Percentiles rank a stretch among this genome's conserved stretches.
These are phyloP conservation scores for Monosporozyma servazzii DNA, from an alignment of 805 yeast genomes.

Conservation along the genomic window DNA sequence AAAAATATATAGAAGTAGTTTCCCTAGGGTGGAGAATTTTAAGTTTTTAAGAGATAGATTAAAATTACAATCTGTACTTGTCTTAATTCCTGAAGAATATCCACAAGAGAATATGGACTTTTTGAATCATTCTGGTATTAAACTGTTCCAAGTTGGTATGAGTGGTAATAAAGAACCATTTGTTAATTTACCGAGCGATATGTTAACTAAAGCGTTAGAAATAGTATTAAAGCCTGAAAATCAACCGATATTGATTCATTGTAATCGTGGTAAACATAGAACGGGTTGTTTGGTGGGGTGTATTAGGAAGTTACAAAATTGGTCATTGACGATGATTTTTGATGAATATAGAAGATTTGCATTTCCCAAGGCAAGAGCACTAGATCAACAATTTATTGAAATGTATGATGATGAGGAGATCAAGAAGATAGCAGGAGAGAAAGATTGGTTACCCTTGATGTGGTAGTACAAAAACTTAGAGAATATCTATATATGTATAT, in stretches of 20 bases:
- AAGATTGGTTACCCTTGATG: constrained; percentile 54
- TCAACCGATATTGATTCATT: constrained; percentile 88
- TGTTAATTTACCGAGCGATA: constrained; percentile 59
- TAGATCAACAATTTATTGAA: constrained; percentile 94
- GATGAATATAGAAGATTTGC: constrained; percentile 94
- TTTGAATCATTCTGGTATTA: constrained; percentile 49
- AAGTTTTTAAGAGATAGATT: constrained; percentile 49
- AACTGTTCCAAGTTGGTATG: constrained; percentile 80
- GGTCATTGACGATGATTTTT: constrained; percentile 90
- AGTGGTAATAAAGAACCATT: constrained; percentile 94
- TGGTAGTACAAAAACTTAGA: constrained; percentile 46
- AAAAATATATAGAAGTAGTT: constrained; percentile 75
- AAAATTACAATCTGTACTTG: constrained; percentile 62
- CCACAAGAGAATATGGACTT: constrained; percentile 69
- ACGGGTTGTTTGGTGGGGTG: constrained; percentile 97
- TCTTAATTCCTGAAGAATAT: constrained; percentile 85
- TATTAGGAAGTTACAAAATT: constrained; percentile 73
- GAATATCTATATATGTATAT: no score
- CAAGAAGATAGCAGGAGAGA: constrained; percentile 41
- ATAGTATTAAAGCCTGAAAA: constrained; percentile 76
- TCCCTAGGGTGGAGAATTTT: constrained; percentile 82
- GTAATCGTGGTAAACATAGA: constrained; percentile 93
- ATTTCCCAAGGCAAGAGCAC: constrained; percentile 86
- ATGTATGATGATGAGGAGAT: constrained; percentile 65
- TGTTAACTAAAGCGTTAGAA: constrained; percentile 71